These are phyloP conservation scores for Monocercomonoides exilis DNA, from an alignment of 78 protist species.

Conservation along the genomic window DNA sequence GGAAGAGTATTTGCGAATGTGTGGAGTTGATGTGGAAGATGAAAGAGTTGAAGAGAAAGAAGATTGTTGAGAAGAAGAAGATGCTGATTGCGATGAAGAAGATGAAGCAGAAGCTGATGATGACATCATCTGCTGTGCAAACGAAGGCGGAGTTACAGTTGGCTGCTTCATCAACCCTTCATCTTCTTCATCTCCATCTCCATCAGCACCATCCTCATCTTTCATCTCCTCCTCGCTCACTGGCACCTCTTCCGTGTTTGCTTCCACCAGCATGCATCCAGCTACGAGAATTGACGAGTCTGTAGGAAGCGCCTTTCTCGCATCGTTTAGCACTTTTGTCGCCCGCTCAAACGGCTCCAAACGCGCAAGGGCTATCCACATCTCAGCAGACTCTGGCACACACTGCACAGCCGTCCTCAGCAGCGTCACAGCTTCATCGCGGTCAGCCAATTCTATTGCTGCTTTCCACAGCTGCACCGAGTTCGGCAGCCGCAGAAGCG, in stretches of 20 bases:
- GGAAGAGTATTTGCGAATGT: too few species aligned
- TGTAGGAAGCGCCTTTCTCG: background rate
- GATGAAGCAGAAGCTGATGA: too few species aligned
- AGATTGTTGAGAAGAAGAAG: too few species aligned
- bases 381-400: background rate
- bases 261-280: background rate
- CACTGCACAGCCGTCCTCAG: background rate
- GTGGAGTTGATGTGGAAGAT: too few species aligned
- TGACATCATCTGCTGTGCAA: too few species aligned
- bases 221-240: background rate
- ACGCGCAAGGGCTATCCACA: background rate
- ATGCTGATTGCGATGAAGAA: too few species aligned
- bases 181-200: background rate
- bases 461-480: background rate
- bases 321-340: background rate
- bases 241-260: background rate
- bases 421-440: background rate
- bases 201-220: background rate
- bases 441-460: background rate
- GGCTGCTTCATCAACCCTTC: too few species aligned
- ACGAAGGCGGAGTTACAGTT: too few species aligned
- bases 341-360: background rate
- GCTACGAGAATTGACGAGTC: background rate
- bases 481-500: background rate
- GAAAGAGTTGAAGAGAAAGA: too few species aligned